Conservation (phyloP, 805 yeast species). For the Kodamaea lidongshanica region DNA sequence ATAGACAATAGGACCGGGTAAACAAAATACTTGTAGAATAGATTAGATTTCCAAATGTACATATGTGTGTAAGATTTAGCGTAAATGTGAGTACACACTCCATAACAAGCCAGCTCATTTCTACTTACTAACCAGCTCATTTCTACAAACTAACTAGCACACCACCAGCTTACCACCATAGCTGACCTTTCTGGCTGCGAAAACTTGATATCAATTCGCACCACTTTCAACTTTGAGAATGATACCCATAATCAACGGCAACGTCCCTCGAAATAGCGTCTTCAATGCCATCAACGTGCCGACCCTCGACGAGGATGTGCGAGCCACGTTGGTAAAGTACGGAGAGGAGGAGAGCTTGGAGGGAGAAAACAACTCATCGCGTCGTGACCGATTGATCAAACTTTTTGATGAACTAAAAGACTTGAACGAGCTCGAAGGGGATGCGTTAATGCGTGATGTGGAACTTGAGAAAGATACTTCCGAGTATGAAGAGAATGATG, state of each 20-base stretch:
- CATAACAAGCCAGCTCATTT: background rate
- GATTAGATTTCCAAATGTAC: no score
- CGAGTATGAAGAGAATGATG: slow-evolving; percentile 36
- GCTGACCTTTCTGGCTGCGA: no score
- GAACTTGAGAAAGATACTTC: slow-evolving; percentile 18
- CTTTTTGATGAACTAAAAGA: slow-evolving; percentile 22
- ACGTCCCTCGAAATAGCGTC: slow-evolving; percentile 1
- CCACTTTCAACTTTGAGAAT: no score
- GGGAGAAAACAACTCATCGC: slow-evolving; percentile 55
- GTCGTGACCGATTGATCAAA: slow-evolving; percentile 55
- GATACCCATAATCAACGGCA: slow-evolving; percentile 1
- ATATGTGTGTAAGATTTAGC: no score
- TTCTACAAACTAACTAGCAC: no score
- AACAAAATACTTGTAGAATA: no score
- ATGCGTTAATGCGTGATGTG: slow-evolving; percentile 10
- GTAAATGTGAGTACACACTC: slow-evolving; percentile 1
- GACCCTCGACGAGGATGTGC: slow-evolving; percentile 61
- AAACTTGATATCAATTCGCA: no score
- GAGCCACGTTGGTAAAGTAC: slow-evolving; percentile 38
- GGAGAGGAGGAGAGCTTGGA: slow-evolving; percentile 52
- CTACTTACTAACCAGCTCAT: background rate
- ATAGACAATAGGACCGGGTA: no score
- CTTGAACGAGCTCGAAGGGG: slow-evolving; percentile 12
- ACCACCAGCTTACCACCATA: no score
- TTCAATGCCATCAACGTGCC: slow-evolving; percentile 36